phyloP scores from a whole-genome alignment of 208 protist species.

The Endotrypanum monterogeii region DNA sequence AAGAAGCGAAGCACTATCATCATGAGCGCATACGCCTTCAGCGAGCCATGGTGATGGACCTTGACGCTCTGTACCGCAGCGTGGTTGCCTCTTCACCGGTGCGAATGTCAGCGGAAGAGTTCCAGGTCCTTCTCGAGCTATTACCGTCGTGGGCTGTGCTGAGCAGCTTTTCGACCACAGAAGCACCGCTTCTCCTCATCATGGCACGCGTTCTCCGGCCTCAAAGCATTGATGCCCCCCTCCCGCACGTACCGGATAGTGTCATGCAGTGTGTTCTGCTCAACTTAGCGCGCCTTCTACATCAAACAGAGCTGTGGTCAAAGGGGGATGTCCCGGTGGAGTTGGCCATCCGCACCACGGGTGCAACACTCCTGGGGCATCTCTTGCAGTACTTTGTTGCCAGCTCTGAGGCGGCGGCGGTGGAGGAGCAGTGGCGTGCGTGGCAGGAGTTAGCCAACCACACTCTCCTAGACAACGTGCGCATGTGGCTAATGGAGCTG shows the following conservation, averaged over 20 bases:
- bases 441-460: slow-evolving; percentile 22
- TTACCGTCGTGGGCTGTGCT: slow-evolving; percentile 33
- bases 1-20: slow-evolving; percentile 1
- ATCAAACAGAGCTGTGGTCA: slow-evolving; percentile 27
- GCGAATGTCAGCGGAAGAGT: slow-evolving; percentile 12
- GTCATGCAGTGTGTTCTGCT: slow-evolving; percentile 5
- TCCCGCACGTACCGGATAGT: slow-evolving; percentile 1
- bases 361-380: slow-evolving; percentile 13
- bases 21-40: slow-evolving; percentile 19
- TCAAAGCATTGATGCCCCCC: neutral
- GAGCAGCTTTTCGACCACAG: slow-evolving; percentile 10
- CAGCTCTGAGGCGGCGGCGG: slow-evolving; percentile 16
- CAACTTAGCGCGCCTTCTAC: slow-evolving; percentile 18
- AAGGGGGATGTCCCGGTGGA: neutral
- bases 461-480: slow-evolving; percentile 22
- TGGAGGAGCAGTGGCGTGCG: slow-evolving; percentile 30
- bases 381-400: slow-evolving; percentile 19
- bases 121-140: slow-evolving; percentile 22
- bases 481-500: slow-evolving; percentile 16
- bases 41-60: slow-evolving; percentile 7
- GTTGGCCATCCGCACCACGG: slow-evolving; percentile 15
- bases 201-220: slow-evolving; percentile 9
- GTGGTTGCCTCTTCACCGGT: slow-evolving; percentile 6
- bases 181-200: slow-evolving; percentile 18
- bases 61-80: slow-evolving; percentile 16